Evolutionary conservation across 305 asterid species (phyloP).

Genomic region (Plantago coronopus): DNA sequence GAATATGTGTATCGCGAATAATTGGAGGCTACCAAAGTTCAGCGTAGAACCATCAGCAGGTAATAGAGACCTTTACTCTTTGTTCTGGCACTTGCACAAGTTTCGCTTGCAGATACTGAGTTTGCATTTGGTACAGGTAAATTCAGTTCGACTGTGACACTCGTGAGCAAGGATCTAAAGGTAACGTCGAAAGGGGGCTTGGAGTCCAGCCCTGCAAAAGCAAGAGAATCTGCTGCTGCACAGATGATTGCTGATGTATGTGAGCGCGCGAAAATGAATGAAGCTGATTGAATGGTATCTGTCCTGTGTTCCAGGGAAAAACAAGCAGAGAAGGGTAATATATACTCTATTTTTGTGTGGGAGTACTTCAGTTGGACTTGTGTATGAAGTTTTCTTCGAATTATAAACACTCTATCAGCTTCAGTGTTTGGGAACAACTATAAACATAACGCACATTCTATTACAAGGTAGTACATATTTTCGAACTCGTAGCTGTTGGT

Average conservation of each 20-base stretch:
- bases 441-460: too few relatives aligned
- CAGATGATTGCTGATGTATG: slow-evolving; percentile 31
- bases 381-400: too few relatives aligned
- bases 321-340: background rate
- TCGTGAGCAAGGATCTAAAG: slow-evolving; percentile 22
- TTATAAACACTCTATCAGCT: too few relatives aligned
- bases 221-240: slow-evolving; percentile 51
- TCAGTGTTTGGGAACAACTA: too few relatives aligned
- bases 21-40: slow-evolving; percentile 39
- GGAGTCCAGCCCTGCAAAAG: slow-evolving; percentile 33
- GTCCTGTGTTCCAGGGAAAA: too few relatives aligned
- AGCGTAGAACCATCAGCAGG: slow-evolving; percentile 32
- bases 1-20: slow-evolving; percentile 35
- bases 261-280: background rate
- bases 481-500: too few relatives aligned
- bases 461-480: too few relatives aligned
- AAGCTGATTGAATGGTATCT: background rate
- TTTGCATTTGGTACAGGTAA: slow-evolving; percentile 30
- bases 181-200: slow-evolving; percentile 23
- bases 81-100: background rate
- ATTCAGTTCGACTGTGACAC: slow-evolving; percentile 26
- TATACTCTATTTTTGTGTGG: too few relatives aligned
- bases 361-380: too few relatives aligned
- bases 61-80: slow-evolving; percentile 16
- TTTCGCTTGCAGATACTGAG: background rate